Base-by-base conservation (phyloP, 192 early-diverging fungal genomes). In the Phycomyces blakesleeanus region DNA sequence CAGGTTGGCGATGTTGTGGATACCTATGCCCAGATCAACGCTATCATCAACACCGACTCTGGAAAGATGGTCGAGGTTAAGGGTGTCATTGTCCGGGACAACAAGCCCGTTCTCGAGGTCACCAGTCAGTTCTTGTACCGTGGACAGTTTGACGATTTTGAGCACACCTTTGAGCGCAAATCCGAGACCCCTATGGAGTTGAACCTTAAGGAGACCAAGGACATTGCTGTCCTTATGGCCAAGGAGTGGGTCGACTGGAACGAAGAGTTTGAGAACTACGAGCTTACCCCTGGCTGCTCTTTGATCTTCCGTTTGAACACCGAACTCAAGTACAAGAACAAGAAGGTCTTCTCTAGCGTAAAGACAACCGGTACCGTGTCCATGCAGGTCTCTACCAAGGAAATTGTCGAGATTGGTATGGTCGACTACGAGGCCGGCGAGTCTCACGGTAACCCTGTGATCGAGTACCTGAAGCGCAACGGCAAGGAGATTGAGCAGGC, bases 1-100 rank as follows among this genome's bases (percentile, higher is more conserved):
- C 76, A 81, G 62, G 84, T 82, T 53, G 92, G 93, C 54, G 95
- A 97, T 72, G 73, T 84, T 49, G 91, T 97, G 41, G 83, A 87
- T 64, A 93, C 93, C 62, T 82, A 82, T 69, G 91, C 93, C 22
- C 80, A 85, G 57, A 85, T 97, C 60, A 87, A 92, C 56, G 90
- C 92, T 20, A 89, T 97, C 47, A 79, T 88, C 62, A 95, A 93
- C 76, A 89, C 80, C 66, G 93, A 95, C 54, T 82, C 90, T 61
- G 95, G 95, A 59, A 97, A 97, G 83, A 81, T 89, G 67, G 88
- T 95, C 51, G 88, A 91, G 69, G 93, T 97, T 78, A 87, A 87
- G 83, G 91, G 90, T 26, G 76, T 84, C 22, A 78, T 95, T 26
- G 78, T 82, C 55, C 89, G 88, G 61, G 83, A 86, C 9, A 80